These are phyloP conservation scores for Blumeria graminis DNA, from an alignment of 2,329 filamentous ascomycete genomes.

Conservation along the genomic window DNA sequence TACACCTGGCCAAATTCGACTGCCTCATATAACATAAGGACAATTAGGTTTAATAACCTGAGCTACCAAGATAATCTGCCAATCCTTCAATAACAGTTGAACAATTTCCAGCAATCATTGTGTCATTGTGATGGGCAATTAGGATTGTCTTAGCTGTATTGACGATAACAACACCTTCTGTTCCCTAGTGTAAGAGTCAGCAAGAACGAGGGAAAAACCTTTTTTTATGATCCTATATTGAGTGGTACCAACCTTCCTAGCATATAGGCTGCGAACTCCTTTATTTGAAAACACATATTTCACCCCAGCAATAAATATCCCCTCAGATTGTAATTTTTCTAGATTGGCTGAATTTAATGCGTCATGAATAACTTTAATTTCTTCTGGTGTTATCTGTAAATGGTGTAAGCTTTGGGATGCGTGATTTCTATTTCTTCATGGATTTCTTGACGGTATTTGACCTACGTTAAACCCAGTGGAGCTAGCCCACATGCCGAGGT, in stretches of 20 bases:
- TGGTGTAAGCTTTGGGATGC: conserved; percentile 5
- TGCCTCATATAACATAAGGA: background rate
- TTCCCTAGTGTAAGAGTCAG: conserved; percentile 28
- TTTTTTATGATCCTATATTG: background rate
- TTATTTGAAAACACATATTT: conserved; percentile 57
- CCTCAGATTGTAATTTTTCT: conserved; percentile 44
- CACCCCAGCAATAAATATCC: conserved; percentile 50
- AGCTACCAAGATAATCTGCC: conserved; percentile 61
- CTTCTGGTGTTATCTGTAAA: conserved; percentile 28
- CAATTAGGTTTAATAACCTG: conserved; percentile 32
- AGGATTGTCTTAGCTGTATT: conserved; percentile 81
- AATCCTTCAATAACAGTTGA: conserved; percentile 60
- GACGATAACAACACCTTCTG: conserved; percentile 55
- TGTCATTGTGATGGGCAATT: conserved; percentile 64
- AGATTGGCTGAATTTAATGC: conserved; percentile 22
- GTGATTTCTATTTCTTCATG: background rate
- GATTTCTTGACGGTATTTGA: conserved; percentile 1
- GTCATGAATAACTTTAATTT: conserved; percentile 32
- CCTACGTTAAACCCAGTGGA: conserved; percentile 34
- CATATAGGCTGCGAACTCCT: conserved; percentile 61
- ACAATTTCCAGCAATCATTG: conserved; percentile 47
- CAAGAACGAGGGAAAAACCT: background rate
- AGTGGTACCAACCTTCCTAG: conserved; percentile 42
- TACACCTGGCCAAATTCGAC: background rate
- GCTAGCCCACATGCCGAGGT: conserved; percentile 58